Base-by-base conservation (phyloP, 345 rosid species). In the Luvunga scandens region DNA sequence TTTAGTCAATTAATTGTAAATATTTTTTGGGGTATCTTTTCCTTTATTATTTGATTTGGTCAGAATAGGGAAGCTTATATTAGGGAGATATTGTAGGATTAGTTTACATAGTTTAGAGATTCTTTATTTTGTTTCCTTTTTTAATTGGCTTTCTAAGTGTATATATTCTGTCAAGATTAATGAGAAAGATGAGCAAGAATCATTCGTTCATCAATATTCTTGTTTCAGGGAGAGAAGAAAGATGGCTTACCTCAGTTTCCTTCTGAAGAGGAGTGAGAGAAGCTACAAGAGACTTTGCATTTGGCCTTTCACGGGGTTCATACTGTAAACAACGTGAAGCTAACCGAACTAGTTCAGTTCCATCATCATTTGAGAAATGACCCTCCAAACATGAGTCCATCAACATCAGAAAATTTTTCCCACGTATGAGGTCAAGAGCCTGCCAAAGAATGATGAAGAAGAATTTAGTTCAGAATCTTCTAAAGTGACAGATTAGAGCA, bases 251-350 rank as follows among this genome's bases (percentile, higher is more conserved):
- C 86, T 88, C 91, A 33, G 88, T 84, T 86, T 91, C 96, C 76
- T 91, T 93, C 80, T 88, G 96, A 76, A 93, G 94, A 69, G 94
- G 87, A 77, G 86, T 70, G 18, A 93, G 93, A 63, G 94, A 85
- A 63, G 80, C 75, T 72, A 91, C 98, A 57, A 91, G 93, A 85
- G 96, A 91, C 80, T 90, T 93, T 59, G 89, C 89, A 71, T 90
- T 91, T 6, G 98, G 98, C 90, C 98, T 93, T 85, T 93, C 96
- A 76, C 96, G 96, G 79, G 96, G 82, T 85, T 93, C 98, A 73
- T 88, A 90, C 82, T 91, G 96, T 83, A 93, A 84, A 84, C 98
- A 93, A 50, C 98, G 94, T 2, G 98, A 88, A 67, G 96, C 98
- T 82, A 93, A 80, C 10, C 93, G 88, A 74, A 91, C 92, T 81